Base-by-base conservation (phyloP, 805 yeast species). In the Saccharomycopsis fibuligera region DNA sequence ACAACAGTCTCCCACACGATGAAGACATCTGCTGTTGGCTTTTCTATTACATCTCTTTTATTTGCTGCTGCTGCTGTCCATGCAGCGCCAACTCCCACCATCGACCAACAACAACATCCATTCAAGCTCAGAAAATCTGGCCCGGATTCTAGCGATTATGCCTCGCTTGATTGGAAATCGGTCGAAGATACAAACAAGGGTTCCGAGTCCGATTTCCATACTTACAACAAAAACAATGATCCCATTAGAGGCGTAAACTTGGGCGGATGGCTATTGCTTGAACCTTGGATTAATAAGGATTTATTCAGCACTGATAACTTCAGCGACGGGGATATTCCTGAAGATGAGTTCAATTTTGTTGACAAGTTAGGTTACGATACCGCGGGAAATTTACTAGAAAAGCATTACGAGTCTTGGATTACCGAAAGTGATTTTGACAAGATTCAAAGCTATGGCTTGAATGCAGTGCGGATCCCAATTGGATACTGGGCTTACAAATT, bases 181-280 rank as follows among this genome's bases (percentile, higher is more conserved):
- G 40, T 12, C 2, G 23, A 31, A 16, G 44, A 39, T 35, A 9
- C 39, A 4, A 44, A 44, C 30, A 17, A n/a, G 33, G 46, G 47
- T n/a, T 30, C 49, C 19, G 36, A 21, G 17, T 38, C 53, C 2
- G 23, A 23, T 19, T 48, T 30, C 40, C 40, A 33, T 16, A 22
- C 17, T 41, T 17, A 41, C n/a, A 16, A 23, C 35, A 35, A 25
- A 9, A 29, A 29, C 31, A 37, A 14, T 3, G 27, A 44, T 12
- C 53, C 53, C 5, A 50, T 61, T 23, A 49, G 57, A 44, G 82
- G 81, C 36, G 75, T 79, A 8, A 72, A 78, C 23, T 58, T 83
- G 12, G 90, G 89, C 29, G 88, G 88, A 8, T 83, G 89, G 90
- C 66, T 81, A 21, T 78, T 82, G 0, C 66, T 83, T 8, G 88